These are phyloP conservation scores for Hymenoscyphus repandus DNA, from an alignment of 2,329 filamentous ascomycete species.

Conservation along the genomic window DNA sequence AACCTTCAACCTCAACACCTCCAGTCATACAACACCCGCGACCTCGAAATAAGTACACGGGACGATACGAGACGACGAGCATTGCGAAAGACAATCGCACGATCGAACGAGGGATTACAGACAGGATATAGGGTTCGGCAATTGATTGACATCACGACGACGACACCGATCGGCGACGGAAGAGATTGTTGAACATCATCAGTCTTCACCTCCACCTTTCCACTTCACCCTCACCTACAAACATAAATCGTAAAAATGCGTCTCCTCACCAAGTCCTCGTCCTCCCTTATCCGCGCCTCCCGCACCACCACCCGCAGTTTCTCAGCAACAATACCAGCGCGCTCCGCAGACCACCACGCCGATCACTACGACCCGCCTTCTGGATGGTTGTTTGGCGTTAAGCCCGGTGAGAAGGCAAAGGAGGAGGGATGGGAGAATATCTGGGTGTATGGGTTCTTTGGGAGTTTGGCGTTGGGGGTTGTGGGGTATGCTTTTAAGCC, in stretches of 20 bases:
- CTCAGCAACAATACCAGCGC: neutral
- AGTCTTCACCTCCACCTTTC: neutral
- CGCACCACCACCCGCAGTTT: neutral
- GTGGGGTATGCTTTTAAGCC: constrained; percentile 94
- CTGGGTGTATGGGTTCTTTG: constrained; percentile 80
- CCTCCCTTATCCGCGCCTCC: neutral
- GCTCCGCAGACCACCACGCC: constrained; percentile 16
- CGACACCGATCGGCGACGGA: too few relatives aligned
- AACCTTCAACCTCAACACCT: neutral
- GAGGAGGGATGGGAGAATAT: constrained; percentile 94
- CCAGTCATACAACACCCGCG: too few relatives aligned
- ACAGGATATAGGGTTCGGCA: too few relatives aligned
- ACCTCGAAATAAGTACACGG: too few relatives aligned
- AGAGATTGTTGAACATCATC: too few relatives aligned
- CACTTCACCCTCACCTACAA: neutral
- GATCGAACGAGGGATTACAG: too few relatives aligned
- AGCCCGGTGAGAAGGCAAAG: constrained; percentile 91
- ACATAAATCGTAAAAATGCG: neutral
- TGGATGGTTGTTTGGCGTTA: constrained; percentile 91
- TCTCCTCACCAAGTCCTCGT: neutral
- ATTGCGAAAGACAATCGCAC: too few relatives aligned
- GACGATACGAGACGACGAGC: too few relatives aligned
- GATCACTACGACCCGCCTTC: constrained; percentile 79
- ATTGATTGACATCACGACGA: neutral
- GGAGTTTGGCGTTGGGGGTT: constrained; percentile 65